A percentile compares a stretch with the other conserved stretches of the same genome.
These are phyloP conservation scores for Turritis glabra DNA, from an alignment of 345 rosid genomes.

Conservation along the genomic window DNA sequence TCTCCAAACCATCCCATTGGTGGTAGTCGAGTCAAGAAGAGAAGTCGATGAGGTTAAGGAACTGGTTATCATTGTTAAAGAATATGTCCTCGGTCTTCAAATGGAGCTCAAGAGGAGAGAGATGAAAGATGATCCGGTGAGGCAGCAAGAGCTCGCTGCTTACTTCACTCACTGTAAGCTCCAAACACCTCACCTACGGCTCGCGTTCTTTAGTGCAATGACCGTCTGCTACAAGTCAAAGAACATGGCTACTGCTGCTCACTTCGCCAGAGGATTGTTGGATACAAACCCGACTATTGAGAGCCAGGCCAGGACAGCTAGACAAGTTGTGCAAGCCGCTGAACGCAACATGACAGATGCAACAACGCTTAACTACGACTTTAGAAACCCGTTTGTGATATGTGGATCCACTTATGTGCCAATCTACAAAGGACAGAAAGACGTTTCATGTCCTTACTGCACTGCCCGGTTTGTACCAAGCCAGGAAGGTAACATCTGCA, in stretches of 20 bases:
- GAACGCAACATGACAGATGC: constrained; percentile 80
- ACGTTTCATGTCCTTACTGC: constrained; percentile 85
- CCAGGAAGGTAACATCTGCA: constrained; percentile 74
- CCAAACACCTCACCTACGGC: constrained; percentile 80
- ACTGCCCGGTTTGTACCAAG: constrained; percentile 75
- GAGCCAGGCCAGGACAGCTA: constrained; percentile 74
- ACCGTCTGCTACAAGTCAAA: constrained; percentile 72
- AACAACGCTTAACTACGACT: constrained; percentile 74
- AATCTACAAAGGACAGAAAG: constrained; percentile 89
- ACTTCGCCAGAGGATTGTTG: constrained; percentile 77
- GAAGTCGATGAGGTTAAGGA: constrained; percentile 98
- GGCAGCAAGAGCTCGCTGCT: constrained; percentile 98
- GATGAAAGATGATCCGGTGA: constrained; percentile 59
- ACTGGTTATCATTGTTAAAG: constrained; percentile 69
- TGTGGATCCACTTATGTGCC: constrained; percentile 94
- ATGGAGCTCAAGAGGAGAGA: constrained; percentile 92
- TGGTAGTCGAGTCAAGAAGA: constrained; percentile 92
- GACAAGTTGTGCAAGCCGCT: constrained; percentile 80
- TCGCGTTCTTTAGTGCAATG: constrained; percentile 84
- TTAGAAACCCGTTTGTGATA: constrained; percentile 89
- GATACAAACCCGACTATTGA: constrained; percentile 78
- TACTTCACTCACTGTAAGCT: constrained; percentile 96
- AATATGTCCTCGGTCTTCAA: constrained; percentile 80
- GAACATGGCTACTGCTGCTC: constrained; percentile 76
- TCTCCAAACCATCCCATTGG: constrained; percentile 89